phyloP scores from a whole-genome alignment of 768 basidiomycete species.

The Tulasnella sp. region DNA sequence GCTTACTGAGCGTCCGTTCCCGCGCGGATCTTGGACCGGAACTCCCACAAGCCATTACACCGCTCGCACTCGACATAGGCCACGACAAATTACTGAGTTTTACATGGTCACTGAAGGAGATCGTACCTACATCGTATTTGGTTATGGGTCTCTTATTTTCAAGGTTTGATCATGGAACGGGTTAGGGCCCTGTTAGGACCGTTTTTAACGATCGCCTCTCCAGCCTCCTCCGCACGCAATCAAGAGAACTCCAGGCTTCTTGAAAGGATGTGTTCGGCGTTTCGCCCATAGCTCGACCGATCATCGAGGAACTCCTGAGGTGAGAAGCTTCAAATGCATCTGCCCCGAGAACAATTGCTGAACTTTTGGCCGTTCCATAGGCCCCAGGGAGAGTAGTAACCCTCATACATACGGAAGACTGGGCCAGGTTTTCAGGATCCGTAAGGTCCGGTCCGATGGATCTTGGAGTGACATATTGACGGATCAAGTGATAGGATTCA shows the following conservation, averaged over 20 bases:
- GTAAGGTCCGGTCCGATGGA: constrained; percentile 41
- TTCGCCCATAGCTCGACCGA: constrained; percentile 67
- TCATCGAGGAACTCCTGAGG: constrained; percentile 86
- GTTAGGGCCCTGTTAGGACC: too few relatives aligned
- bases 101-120: background rate
- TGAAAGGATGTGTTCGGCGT: constrained; percentile 85
- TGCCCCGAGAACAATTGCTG: background rate
- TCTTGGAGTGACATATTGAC: background rate
- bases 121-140: constrained; percentile 72
- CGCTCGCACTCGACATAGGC: background rate
- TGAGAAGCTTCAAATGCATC: constrained; percentile 33
- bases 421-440: constrained; percentile 68
- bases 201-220: constrained; percentile 44
- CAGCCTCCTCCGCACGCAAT: constrained; percentile 82
- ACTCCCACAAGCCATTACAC: background rate
- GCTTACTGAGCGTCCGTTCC: background rate
- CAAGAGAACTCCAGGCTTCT: constrained; percentile 64
- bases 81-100: background rate
- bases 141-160: constrained; percentile 90
- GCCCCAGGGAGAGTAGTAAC: constrained; percentile 88
- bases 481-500: constrained; percentile 48
- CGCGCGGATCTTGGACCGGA: background rate
- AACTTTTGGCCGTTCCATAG: constrained; percentile 38
- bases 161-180: constrained; percentile 48
- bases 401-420: constrained; percentile 80